A percentile compares a stretch with the other conserved stretches of the same genome.
Conservation (phyloP, 1,284 basidiomycete genomes). For the Ustilago bromivora region DNA sequence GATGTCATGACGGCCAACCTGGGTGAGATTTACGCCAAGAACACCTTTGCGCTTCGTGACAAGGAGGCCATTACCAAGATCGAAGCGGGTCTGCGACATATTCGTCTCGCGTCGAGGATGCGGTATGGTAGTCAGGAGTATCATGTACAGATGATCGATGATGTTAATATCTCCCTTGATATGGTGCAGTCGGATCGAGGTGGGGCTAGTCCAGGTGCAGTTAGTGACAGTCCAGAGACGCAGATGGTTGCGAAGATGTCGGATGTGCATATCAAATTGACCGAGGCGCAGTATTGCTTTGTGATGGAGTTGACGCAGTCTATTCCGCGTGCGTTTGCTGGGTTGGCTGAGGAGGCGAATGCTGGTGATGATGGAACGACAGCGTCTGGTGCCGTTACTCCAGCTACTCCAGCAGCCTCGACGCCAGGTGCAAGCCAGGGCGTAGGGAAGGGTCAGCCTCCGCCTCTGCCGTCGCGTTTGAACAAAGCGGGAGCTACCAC, state of each 20-base stretch:
- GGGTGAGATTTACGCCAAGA: constrained; percentile 88
- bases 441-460: constrained; percentile 18
- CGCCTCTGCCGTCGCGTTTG: constrained; percentile 16
- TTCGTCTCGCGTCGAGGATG: constrained; percentile 75
- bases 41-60: constrained; percentile 75
- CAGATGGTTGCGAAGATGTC: constrained; percentile 80
- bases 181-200: constrained; percentile 74
- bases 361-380: constrained; percentile 56
- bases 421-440: constrained; percentile 7
- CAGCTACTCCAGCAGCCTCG: constrained; percentile 2
- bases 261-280: constrained; percentile 88
- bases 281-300: constrained; percentile 88
- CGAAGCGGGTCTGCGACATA: constrained; percentile 83
- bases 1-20: constrained; percentile 85
- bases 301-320: constrained; percentile 80
- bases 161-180: constrained; percentile 83
- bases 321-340: constrained; percentile 78
- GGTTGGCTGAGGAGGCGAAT: constrained; percentile 65
- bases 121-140: constrained; percentile 53
- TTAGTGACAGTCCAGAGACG: constrained; percentile 69
- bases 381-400: constrained; percentile 1
- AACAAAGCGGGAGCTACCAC: constrained; percentile 12
- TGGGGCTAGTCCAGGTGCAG: constrained; percentile 9
- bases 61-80: constrained; percentile 71
- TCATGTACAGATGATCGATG: constrained; percentile 84